phyloP scores from a whole-genome alignment of 2,329 filamentous ascomycete genomes.

The Thielaviopsis punctulata region DNA sequence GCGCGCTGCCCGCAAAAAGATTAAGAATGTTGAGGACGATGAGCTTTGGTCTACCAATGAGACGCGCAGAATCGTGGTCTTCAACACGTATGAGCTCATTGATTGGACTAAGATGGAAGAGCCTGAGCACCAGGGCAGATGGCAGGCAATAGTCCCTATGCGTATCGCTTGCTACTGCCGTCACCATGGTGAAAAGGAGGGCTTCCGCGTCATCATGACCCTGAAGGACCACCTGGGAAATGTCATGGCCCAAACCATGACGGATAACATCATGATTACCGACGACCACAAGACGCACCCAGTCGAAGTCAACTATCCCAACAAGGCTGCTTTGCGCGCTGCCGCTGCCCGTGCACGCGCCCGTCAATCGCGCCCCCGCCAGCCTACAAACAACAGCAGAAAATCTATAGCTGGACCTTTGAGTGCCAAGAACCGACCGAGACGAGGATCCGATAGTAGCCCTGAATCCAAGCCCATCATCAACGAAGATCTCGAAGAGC shows the following conservation, averaged over 20 bases:
- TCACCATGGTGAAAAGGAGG: slow-evolving; percentile 83
- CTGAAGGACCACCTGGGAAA: slow-evolving; percentile 65
- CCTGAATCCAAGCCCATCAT: not conserved
- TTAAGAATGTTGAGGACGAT: slow-evolving; percentile 84
- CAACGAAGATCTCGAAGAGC: slow-evolving; percentile 19
- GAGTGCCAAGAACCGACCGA: not conserved
- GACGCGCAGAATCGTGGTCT: slow-evolving; percentile 67
- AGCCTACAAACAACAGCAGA: slow-evolving; percentile 11
- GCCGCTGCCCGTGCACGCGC: slow-evolving; percentile 18
- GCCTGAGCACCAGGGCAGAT: slow-evolving; percentile 35
- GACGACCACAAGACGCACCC: slow-evolving; percentile 86
- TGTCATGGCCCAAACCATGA: slow-evolving; percentile 69
- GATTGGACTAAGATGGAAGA: slow-evolving; percentile 52
- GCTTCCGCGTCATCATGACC: slow-evolving; percentile 88
- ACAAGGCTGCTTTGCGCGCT: slow-evolving; percentile 5
- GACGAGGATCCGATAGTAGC: slow-evolving; percentile 10
- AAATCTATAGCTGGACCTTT: slow-evolving; percentile 4
- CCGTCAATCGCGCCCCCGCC: slow-evolving; percentile 18
- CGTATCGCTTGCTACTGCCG: slow-evolving; percentile 94
- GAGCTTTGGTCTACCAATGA: slow-evolving; percentile 72
- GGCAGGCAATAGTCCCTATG: slow-evolving; percentile 78
- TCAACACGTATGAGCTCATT: slow-evolving; percentile 77
- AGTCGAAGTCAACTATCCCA: slow-evolving; percentile 5
- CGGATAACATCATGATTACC: slow-evolving; percentile 85
- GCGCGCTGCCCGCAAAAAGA: slow-evolving; percentile 78